Percentiles rank a stretch among this genome's conserved stretches.
Conservation (phyloP, 2,329 filamentous ascomycete species). For the Aspergillus sp. region DNA sequence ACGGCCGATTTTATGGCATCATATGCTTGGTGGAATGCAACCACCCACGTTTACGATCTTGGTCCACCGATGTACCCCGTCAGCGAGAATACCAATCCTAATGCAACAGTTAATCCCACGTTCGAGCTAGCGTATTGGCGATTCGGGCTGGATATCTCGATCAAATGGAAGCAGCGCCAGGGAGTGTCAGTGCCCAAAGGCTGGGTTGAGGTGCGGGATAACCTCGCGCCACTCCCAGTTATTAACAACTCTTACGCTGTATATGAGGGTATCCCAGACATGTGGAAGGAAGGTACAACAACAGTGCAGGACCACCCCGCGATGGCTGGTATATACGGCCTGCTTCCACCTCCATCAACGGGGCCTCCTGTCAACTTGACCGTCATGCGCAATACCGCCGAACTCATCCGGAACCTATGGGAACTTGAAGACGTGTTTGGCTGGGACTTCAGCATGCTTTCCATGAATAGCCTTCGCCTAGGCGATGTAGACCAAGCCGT, state of each 20-base stretch:
- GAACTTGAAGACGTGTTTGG: conserved; percentile 44
- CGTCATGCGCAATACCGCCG: conserved; percentile 37
- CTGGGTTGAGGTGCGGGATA: conserved; percentile 52
- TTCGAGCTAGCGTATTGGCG: conserved; percentile 64
- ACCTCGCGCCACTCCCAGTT: conserved; percentile 55
- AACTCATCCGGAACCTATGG: conserved; percentile 44
- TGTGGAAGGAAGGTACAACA: conserved; percentile 35
- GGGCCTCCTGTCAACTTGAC: conserved; percentile 36
- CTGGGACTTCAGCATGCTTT: conserved; percentile 50
- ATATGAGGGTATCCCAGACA: conserved; percentile 53
- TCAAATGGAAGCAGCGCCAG: conserved; percentile 53
- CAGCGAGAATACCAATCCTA: conserved; percentile 60
- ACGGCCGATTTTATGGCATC: conserved; percentile 62
- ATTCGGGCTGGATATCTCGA: conserved; percentile 58
- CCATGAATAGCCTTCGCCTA: conserved; percentile 47
- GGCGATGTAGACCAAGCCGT: conserved; percentile 46
- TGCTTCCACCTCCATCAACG: conserved; percentile 39
- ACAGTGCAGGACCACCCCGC: conserved; percentile 46
- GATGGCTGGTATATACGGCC: conserved; percentile 47
- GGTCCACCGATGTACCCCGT: conserved; percentile 54
- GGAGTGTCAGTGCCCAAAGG: conserved; percentile 41
- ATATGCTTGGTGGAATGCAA: conserved; percentile 56
- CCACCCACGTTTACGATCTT: conserved; percentile 54
- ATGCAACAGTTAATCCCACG: conserved; percentile 57
- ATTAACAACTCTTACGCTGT: conserved; percentile 53